These are phyloP conservation scores for Linnemannia zychae DNA, from an alignment of 192 early-diverging fungal species.

Conservation along the genomic window DNA sequence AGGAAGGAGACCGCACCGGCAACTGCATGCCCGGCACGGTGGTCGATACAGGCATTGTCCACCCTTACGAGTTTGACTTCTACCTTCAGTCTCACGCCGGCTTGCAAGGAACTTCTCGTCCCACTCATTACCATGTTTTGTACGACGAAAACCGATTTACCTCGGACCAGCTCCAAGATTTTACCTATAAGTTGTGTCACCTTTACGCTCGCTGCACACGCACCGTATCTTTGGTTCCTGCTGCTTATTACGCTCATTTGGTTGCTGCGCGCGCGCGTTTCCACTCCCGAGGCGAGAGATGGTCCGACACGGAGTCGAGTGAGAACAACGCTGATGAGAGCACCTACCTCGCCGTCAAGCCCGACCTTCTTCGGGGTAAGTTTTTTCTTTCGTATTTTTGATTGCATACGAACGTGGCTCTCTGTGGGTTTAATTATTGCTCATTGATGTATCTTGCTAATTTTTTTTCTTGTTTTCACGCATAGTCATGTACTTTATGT, in stretches of 20 bases:
- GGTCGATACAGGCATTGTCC: slow-evolving; percentile 76
- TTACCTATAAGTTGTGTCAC: slow-evolving; percentile 95
- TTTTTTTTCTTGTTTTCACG: not conserved
- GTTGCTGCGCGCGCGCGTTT: slow-evolving; percentile 90
- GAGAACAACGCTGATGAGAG: slow-evolving; percentile 22
- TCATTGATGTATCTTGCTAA: too few species aligned
- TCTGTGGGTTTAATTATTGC: not conserved
- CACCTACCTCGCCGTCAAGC: slow-evolving; percentile 51
- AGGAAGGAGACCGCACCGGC: slow-evolving; percentile 76
- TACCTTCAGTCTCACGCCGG: slow-evolving; percentile 92
- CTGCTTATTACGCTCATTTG: slow-evolving; percentile 95
- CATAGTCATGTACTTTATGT: slow-evolving; percentile 54
- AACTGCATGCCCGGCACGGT: slow-evolving; percentile 91
- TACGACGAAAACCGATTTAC: slow-evolving; percentile 88
- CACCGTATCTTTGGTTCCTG: slow-evolving; percentile 87
- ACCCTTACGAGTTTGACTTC: slow-evolving; percentile 91
- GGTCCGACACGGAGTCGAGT: slow-evolving; percentile 55
- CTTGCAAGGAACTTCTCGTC: slow-evolving; percentile 94
- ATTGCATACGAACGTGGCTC: not conserved
- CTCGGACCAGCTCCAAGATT: slow-evolving; percentile 83
- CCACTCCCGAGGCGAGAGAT: slow-evolving; percentile 78
- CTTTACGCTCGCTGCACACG: slow-evolving; percentile 91
- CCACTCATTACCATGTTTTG: slow-evolving; percentile 93
- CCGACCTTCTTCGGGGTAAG: slow-evolving; percentile 30
- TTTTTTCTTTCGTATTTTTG: not conserved